Base-by-base conservation (phyloP, 2,329 filamentous ascomycete genomes). In the Pyrenophora tritici-repentis region DNA sequence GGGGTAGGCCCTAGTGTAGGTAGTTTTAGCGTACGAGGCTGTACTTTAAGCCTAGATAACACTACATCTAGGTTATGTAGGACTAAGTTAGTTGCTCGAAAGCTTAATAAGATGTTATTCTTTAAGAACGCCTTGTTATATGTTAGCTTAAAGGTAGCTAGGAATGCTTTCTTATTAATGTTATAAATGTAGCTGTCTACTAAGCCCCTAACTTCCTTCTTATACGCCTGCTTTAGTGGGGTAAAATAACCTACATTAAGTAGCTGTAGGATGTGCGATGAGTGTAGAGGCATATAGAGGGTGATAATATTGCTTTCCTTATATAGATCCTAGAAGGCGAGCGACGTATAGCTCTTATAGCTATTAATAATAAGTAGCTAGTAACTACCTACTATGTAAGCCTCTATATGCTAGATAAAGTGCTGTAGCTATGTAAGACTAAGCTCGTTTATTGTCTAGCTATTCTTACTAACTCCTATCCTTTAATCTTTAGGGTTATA, bases 341-440 rank as follows among this genome's bases (percentile, higher is more conserved):
- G 5, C 26, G 37, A 49, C 13, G n/a, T 45, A 38, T 53, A 42
- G 41, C 39, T 49, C 35, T 53, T 49, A 46, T 53, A 42, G 14
- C 44, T 38, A 34, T 53, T 34, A 26, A 53, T 26, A 49, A 49
- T 17, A 8, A 49, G 41, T 45, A 53, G 14, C 2, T 35, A 44
- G n/a, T 50, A 49, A 4, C 2, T 42, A 14, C 42, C 39, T 42
- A 50, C n/a, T n/a, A n/a, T n/a, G n/a, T 37, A 42, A 18, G 24
- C 14, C 17, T 24, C 12, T 14, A 38, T 20, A 46, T 17, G 7
- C 7, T 7, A 4, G 7, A 4, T 22, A 22, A 22, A 22, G 20
- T 22, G 7, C 20, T 22, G 4, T 22, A 22, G 20, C 20, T 22
- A 22, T 7, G 4, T 7, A 4, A 22, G 4, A 22, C 20, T 22